phyloP scores from a whole-genome alignment of 1,284 basidiomycete genomes.

The Wolfiporia cocos region DNA sequence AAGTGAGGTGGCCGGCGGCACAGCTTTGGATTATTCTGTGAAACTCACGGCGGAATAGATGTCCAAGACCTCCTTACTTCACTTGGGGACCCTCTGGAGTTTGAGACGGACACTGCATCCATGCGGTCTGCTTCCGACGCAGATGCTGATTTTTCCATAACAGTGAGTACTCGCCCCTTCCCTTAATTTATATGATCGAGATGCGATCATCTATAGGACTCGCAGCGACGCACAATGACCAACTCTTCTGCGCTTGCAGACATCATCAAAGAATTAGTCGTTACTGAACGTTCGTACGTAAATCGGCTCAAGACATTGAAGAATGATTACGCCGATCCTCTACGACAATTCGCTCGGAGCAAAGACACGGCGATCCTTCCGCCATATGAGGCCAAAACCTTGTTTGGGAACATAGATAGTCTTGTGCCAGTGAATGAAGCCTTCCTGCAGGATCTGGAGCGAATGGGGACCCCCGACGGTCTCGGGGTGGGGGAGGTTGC shows the following conservation, averaged over 20 bases:
- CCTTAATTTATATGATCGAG: neutral
- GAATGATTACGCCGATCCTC: constrained; percentile 83
- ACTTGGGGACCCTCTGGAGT: constrained; percentile 56
- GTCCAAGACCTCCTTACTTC: constrained; percentile 75
- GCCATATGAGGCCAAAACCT: constrained; percentile 84
- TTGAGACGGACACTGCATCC: constrained; percentile 22
- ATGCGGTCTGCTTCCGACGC: constrained; percentile 10
- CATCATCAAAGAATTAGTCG: constrained; percentile 70
- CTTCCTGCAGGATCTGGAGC: constrained; percentile 82
- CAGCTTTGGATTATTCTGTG: too few relatives aligned
- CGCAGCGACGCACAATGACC: constrained; percentile 51
- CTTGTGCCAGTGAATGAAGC: constrained; percentile 84
- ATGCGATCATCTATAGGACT: constrained; percentile 6
- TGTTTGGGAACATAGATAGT: constrained; percentile 93
- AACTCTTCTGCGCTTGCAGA: constrained; percentile 61
- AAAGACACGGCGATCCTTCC: constrained; percentile 86
- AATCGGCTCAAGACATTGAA: constrained; percentile 70
- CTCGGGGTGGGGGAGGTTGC: constrained; percentile 79
- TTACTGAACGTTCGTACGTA: constrained; percentile 76
- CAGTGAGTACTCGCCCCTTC: constrained; percentile 10
- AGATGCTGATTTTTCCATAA: constrained; percentile 9
- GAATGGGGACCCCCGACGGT: constrained; percentile 60
- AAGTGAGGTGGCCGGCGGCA: too few relatives aligned
- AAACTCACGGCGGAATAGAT: too few relatives aligned
- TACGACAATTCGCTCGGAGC: constrained; percentile 79